Base-by-base conservation (phyloP, 805 yeast genomes). In the Yamadazyma laniorum region DNA sequence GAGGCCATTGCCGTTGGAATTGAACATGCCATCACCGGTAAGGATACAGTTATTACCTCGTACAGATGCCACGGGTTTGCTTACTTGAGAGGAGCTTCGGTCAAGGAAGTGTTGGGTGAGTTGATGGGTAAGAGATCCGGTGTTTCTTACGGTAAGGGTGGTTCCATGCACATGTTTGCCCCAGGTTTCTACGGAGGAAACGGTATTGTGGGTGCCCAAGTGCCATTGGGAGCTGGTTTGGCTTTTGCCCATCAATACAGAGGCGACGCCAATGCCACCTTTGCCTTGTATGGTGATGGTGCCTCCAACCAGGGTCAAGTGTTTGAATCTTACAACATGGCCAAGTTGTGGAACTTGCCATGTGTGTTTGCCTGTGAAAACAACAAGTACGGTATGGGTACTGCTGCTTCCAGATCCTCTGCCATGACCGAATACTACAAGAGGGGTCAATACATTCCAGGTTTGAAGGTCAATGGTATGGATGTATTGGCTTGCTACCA, bases 371-470 rank as follows among this genome's bases (percentile, higher is more conserved):
- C 93, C 48, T 93, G 99, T 77, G 99, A 93, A 73, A 93, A 93
- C 79, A 93, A 93, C 82, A 93, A 89, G 74, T 93, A 93, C 67
- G 99, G 99, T 78, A 93, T 93, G 99, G 99, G 99, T 74, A 93
- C 99, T 37, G 72, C 99, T 49, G 98, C 98, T 39, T 68, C 96
- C 33, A 85, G 99, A 74, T 89, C 97, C 11, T 89, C 97, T 37
- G 99, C 99, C 37, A 70, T 89, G 76, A 84, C 95, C 44, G 97
- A 93, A 58, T 93, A 89, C 77, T 86, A 86, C 82, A 88, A 91
- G 82, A 89, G 99, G 75, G 99, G 98, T 63, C 99, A 93, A 74
- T 93, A 88, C 77, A 93, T 93, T 53, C 99, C 99, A 51, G 99
- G 99, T 74, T 75, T 93, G 63, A 93, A 90, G 76, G 86, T 91